Evolutionary conservation across 1,284 basidiomycete species (phyloP).

Genomic region (Sanguinoderma infundibulare): DNA sequence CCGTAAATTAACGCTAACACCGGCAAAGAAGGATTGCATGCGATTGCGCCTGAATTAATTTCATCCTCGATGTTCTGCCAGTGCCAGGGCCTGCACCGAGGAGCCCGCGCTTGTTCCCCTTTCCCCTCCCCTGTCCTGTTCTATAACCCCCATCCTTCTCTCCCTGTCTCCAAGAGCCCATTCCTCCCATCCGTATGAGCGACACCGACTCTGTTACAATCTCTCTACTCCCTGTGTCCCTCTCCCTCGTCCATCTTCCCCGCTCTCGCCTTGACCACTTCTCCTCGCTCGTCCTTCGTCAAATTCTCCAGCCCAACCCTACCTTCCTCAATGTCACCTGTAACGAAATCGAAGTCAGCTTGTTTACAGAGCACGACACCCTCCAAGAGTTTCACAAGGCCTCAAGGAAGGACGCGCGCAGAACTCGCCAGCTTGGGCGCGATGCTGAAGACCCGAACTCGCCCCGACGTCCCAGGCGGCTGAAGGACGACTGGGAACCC

Average conservation of each 20-base stretch:
- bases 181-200: conserved; percentile 19
- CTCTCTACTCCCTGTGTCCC: conserved; percentile 67
- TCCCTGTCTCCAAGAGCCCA: background rate
- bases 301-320: conserved; percentile 67
- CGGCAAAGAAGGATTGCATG: conserved; percentile 8
- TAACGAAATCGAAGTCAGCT: conserved; percentile 75
- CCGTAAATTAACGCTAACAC: conserved; percentile 9
- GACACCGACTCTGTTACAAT: conserved; percentile 53
- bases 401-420: conserved; percentile 59
- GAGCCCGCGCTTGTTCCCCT: conserved; percentile 15
- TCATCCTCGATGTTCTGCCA: conserved; percentile 5
- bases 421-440: conserved; percentile 29
- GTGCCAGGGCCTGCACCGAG: conserved; percentile 19
- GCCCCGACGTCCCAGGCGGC: conserved; percentile 11
- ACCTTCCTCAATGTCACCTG: conserved; percentile 75
- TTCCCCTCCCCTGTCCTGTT: conserved; percentile 9
- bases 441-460: conserved; percentile 7
- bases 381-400: conserved; percentile 65
- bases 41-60: background rate
- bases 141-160: conserved; percentile 14
- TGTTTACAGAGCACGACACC: conserved; percentile 66
- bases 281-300: conserved; percentile 65
- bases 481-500: conserved; percentile 42
- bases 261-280: conserved; percentile 63
- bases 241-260: conserved; percentile 72